Base-by-base conservation (phyloP, 805 yeast genomes). In the Lipomyces kockii region DNA sequence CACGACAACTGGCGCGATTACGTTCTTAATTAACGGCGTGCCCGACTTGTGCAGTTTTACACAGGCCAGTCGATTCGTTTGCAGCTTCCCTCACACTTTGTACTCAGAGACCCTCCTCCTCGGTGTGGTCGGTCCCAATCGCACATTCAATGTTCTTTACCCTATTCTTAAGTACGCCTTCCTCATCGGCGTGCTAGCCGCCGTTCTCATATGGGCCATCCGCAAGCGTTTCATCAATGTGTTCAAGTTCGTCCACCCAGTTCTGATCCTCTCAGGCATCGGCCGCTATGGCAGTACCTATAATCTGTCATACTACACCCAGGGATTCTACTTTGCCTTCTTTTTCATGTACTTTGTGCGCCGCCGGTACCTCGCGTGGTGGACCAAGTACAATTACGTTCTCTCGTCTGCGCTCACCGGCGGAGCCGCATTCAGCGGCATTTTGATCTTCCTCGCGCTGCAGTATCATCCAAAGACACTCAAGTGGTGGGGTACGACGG, bases 321-420 rank as follows among this genome's bases (percentile, higher is more conserved):
- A 82, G 5, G 83, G 82, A 76, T 81, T 81, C 73, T 64, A 72
- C 57, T 54, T 63, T 52, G 88, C 90, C 3, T 83, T 82, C 69
- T 63, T 82, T 6, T 88, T 88, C 80, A 86, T 86, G 79, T 86
- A 82, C 77, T 81, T 81, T 72, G 77, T 89, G 63, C 87, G 86
- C 67, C 81, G 84, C 58, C 80, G 81, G 67, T 87, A 85, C 78
- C 80, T 84, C 60, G 79, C 81, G 58, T 89, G 92, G 92, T 89
- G 92, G 92, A 86, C 88, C 35, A 88, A 88, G 77, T 89, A 89
- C 76, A 88, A 87, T 76, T 88, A 86, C 75, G 83, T 87, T 4
- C 78, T 89, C 60, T 83, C 90, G 29, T 87, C 89, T 29, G 92
- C 86, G 1, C 78, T 89, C 20, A 88, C 88, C 54, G 84, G 88